These are phyloP conservation scores for Fusarium graminum DNA, from an alignment of 2,329 filamentous ascomycete genomes.

Conservation along the genomic window DNA sequence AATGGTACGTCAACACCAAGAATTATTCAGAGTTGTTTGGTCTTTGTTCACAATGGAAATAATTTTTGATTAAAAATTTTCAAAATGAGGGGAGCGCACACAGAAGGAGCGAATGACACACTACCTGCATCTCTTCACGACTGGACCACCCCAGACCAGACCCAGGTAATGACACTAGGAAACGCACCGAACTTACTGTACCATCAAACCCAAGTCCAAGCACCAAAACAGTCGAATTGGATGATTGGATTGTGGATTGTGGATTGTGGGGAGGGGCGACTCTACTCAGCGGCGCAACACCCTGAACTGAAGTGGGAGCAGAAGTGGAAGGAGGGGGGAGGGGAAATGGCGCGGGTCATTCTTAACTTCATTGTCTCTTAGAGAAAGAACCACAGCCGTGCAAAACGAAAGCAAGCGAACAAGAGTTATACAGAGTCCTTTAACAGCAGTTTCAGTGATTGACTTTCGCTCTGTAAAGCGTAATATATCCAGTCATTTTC, in stretches of 20 bases:
- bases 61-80: conserved; percentile 44
- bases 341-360: conserved; percentile 16
- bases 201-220: conserved; percentile 13
- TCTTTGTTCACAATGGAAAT: conserved; percentile 39
- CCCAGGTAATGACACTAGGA: conserved; percentile 19
- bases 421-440: background rate
- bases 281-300: conserved; percentile 14
- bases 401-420: background rate
- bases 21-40: conserved; percentile 33
- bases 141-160: conserved; percentile 28
- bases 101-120: conserved; percentile 41
- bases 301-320: conserved; percentile 12
- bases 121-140: conserved; percentile 32
- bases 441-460: background rate
- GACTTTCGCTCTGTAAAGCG: background rate
- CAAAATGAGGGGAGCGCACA: conserved; percentile 47
- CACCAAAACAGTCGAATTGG: conserved; percentile 32
- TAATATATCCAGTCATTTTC: background rate
- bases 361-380: conserved; percentile 4
- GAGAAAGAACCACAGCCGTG: background rate
- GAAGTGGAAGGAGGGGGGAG: conserved; percentile 14
- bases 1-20: conserved; percentile 28
- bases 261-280: conserved; percentile 40
- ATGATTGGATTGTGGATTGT: conserved; percentile 25
- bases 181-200: conserved; percentile 26